Evolutionary conservation across 441 rosid species (phyloP).

Genomic region (Erodium moschatum): DNA sequence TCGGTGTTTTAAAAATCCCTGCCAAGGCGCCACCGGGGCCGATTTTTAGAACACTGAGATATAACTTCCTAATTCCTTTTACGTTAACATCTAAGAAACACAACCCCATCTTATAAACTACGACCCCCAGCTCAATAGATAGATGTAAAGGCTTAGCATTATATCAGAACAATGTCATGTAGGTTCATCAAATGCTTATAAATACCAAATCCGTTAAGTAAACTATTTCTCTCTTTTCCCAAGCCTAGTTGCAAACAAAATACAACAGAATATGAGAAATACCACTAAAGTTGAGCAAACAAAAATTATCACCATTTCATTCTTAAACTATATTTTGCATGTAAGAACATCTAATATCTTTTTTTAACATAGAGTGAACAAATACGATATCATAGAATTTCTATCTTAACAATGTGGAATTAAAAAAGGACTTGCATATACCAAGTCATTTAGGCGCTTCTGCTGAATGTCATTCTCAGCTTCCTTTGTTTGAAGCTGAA

Average conservation of each 20-base stretch:
- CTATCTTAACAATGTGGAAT: neutral
- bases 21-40: no score
- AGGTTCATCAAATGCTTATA: neutral
- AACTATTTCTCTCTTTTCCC: neutral
- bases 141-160: neutral
- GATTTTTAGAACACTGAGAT: neutral
- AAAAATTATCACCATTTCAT: neutral
- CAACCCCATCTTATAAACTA: neutral
- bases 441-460: conserved; percentile 59
- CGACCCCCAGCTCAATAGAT: neutral
- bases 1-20: no score
- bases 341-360: no score
- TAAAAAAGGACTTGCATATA: conserved; percentile 20
- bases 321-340: neutral
- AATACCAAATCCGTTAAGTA: neutral
- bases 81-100: neutral
- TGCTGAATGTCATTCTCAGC: conserved; percentile 46
- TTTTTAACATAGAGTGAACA: neutral
- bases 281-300: neutral
- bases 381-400: neutral
- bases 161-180: no score
- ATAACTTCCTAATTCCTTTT: neutral
- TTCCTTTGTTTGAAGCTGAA: conserved; percentile 63
- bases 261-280: neutral
- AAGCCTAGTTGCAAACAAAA: neutral